These are phyloP conservation scores for Ophiocordyceps polyrhachis-furcata DNA, from an alignment of 2,329 filamentous ascomycete genomes.

Conservation along the genomic window DNA sequence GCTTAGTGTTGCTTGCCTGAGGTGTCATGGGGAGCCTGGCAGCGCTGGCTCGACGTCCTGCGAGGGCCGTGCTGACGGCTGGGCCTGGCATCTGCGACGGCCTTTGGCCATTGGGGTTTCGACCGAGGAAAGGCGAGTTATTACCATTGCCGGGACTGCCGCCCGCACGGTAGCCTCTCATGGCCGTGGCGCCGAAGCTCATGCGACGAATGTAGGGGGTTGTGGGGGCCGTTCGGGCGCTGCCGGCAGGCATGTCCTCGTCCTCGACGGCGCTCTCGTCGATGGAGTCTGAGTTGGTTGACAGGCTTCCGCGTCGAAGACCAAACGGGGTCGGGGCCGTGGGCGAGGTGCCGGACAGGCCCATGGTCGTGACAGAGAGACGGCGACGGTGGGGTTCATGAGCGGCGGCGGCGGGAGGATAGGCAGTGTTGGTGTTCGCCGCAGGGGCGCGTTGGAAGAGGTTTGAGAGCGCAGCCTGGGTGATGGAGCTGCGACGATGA, in stretches of 20 bases:
- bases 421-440: conserved; percentile 21
- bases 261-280: conserved; percentile 62
- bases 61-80: conserved; percentile 14
- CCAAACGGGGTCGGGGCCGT: conserved; percentile 31
- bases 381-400: conserved; percentile 45
- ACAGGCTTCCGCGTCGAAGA: conserved; percentile 47
- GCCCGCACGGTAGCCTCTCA: conserved; percentile 35
- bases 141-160: conserved; percentile 48
- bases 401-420: conserved; percentile 25
- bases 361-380: conserved; percentile 56
- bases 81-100: conserved; percentile 11
- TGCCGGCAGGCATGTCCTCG: conserved; percentile 32
- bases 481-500: conserved; percentile 36
- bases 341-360: conserved; percentile 55
- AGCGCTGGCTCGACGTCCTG: conserved; percentile 19
- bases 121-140: conserved; percentile 19
- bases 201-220: conserved; percentile 70
- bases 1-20: conserved; percentile 41
- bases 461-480: conserved; percentile 35
- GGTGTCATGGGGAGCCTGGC: conserved; percentile 11
- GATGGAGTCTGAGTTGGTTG: conserved; percentile 46
- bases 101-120: conserved; percentile 14
- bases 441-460: conserved; percentile 41
- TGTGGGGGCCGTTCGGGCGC: conserved; percentile 38
- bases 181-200: conserved; percentile 72